Percentiles rank a stretch among this genome's conserved stretches.
Conservation (phyloP, 768 basidiomycete genomes). For the Mycena indigotica region DNA sequence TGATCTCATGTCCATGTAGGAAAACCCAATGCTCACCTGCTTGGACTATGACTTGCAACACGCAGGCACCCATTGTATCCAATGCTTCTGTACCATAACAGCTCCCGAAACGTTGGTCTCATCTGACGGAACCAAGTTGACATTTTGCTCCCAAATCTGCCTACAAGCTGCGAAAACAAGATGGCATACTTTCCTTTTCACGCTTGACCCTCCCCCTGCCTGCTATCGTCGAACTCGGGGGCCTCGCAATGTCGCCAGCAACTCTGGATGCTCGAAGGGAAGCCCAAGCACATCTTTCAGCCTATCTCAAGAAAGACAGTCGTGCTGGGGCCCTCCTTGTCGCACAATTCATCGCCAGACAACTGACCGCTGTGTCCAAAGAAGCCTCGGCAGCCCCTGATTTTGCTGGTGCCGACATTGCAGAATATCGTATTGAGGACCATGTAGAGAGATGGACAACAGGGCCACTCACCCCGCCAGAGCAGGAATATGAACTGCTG, state of each 20-base stretch:
- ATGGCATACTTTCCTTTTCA: slow-evolving; percentile 73
- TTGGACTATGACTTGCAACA: slow-evolving; percentile 74
- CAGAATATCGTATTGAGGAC: slow-evolving; percentile 68
- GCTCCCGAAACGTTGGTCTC: slow-evolving; percentile 44
- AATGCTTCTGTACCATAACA: slow-evolving; percentile 67
- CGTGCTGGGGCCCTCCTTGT: slow-evolving; percentile 57
- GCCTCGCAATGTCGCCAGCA: slow-evolving; percentile 29
- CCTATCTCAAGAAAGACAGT: slow-evolving; percentile 52
- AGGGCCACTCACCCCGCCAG: slow-evolving; percentile 52
- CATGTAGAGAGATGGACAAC: slow-evolving; percentile 77
- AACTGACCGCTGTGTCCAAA: slow-evolving; percentile 63
- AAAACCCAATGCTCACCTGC: slow-evolving; percentile 69
- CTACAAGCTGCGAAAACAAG: slow-evolving; percentile 55
- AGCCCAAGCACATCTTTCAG: slow-evolving; percentile 62
- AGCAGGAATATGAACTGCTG: slow-evolving; percentile 54
- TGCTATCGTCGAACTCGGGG: slow-evolving; percentile 34
- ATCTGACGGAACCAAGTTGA: slow-evolving; percentile 55
- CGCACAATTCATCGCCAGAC: slow-evolving; percentile 72
- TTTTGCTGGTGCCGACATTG: slow-evolving; percentile 49
- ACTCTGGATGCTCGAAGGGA: slow-evolving; percentile 48
- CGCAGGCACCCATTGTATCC: slow-evolving; percentile 68
- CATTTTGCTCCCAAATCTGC: slow-evolving; percentile 77
- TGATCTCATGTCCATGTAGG: slow-evolving; percentile 45
- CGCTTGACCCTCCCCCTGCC: slow-evolving; percentile 65
- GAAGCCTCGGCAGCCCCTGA: slow-evolving; percentile 38